Base-by-base conservation (phyloP, 768 basidiomycete species). In the Naganishia antarctica region DNA sequence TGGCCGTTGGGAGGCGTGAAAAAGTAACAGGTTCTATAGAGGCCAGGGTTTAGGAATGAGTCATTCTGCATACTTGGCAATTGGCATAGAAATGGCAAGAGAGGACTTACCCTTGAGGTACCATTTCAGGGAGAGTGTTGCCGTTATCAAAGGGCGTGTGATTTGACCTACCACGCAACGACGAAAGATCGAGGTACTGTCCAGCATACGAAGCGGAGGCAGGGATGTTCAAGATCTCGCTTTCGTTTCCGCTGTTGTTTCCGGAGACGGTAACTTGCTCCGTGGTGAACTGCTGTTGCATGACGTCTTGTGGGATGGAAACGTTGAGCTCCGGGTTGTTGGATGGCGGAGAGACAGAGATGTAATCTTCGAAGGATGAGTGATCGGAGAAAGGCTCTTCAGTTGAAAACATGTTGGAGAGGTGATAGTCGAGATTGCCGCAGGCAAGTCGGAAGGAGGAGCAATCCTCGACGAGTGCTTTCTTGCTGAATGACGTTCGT, bases 311-410 rank as follows among this genome's bases (percentile, higher is more conserved):
- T 8, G 16, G 8, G 37, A 16, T 7, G 18, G 34, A 25, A 18
- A 23, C 5, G 21, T 40, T 23, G 34, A 40, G n/a, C n/a, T n/a
- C n/a, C n/a, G n/a, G n/a, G n/a, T n/a, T 57, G 53, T 13, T 25
- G 37, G 53, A 18, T 12, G 53, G 25, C 16, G 53, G 53, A 37
- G 53, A 57, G 21, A 57, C 53, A 5, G 53, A 57, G 37, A 57
- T 57, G 34, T 57, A 57, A 1, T 57, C 53, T 32, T 57, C 53
- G 37, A 57, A 57, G 53, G 53, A 57, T 7, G 53, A 57, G 21
- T 57, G 37, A 34, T 57, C 53, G 53, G 32, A 51, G 31, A 51
- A 51, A 32, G 50, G 18, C 21, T 57, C 53, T 21, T 37, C 53
- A 21, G 31, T 7, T 31, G 23, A 57, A 40, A 57, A 41, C 53